These are phyloP conservation scores for Alternaria rosae DNA, from an alignment of 2,329 filamentous ascomycete species.

Conservation along the genomic window DNA sequence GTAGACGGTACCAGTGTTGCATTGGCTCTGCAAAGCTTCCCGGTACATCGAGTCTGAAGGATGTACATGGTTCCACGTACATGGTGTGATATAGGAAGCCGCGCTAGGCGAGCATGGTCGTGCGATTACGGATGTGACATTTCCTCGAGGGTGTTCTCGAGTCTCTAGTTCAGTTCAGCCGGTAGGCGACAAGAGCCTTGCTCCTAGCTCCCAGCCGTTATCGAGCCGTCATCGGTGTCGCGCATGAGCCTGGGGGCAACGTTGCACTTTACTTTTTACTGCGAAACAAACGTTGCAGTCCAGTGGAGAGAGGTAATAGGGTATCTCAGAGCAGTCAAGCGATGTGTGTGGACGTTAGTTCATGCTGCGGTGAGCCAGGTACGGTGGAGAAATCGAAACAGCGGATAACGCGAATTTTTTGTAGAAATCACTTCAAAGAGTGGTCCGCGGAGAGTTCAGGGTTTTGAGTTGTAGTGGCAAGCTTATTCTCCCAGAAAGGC, in stretches of 20 bases:
- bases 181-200: neutral
- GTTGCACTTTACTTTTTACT: conserved; percentile 1
- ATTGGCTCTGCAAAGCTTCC: conserved; percentile 2
- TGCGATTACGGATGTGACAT: conserved; percentile 12
- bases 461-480: conserved; percentile 16
- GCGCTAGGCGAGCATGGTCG: neutral
- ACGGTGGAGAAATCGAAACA: neutral
- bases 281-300: neutral
- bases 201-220: neutral
- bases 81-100: neutral
- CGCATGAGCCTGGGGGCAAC: conserved; percentile 9
- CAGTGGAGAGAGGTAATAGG: neutral
- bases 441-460: neutral
- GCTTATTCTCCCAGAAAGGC: conserved; percentile 24
- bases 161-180: neutral
- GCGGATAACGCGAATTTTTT: neutral
- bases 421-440: neutral
- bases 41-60: conserved; percentile 10
- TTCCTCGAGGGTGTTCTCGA: conserved; percentile 13
- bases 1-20: neutral
- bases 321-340: neutral
- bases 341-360: neutral
- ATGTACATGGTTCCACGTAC: conserved; percentile 7
- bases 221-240: conserved; percentile 1
- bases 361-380: neutral